Evolutionary conservation across 1,139 yeast species (phyloP), one percentile per base, ranked within the genome.

Genomic region (Sugiyamaella pinicola): DNA sequence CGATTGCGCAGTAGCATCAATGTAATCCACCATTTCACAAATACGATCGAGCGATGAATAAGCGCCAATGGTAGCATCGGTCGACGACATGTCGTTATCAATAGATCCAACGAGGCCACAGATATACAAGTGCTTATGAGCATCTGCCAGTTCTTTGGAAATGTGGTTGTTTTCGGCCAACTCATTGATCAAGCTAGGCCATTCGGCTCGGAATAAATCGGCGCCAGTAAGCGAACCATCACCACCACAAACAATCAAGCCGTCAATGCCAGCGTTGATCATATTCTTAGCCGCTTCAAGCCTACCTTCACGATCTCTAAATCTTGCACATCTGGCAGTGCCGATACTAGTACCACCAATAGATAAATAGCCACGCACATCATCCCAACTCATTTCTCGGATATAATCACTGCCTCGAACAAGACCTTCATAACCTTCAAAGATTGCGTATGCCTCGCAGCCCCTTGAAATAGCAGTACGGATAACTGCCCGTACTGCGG

Each of bases 191-290:
- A 93, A 79, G 15, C 87, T 79, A 3, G 96, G 96, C 99, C 99
- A 93, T 72, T 93, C 98, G 31, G 82, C 72, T 69, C 99, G 83
- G 76, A 93, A 90, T 58, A 87, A 75, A 69, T 93, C 98, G 12
- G 99, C 99, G 63, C 99, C 99, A 1, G 99, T 93, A 61, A 93
- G 77, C 0, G 98, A 90, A 52, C 99, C 99, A 68, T 93, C 99
- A 73, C 99, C 99, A 66, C 99, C 99, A 74, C 97, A 89, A n/a
- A 93, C 97, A 63, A 93, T 84, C 61, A 93, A 78, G 0, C 96
- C 98, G 68, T 93, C 98, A 59, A 93, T 91, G 56, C 98, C 98
- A 54, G 87, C 85, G 51, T 77, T 79, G 64, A 91, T 83, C 82
- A 91, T 79, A 70, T 91, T 88, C 69, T 82, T 83, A 54, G 96